Evolutionary conservation across 2,329 filamentous ascomycete genomes (phyloP).

Genomic region (Aspergillus transmontanensis): DNA sequence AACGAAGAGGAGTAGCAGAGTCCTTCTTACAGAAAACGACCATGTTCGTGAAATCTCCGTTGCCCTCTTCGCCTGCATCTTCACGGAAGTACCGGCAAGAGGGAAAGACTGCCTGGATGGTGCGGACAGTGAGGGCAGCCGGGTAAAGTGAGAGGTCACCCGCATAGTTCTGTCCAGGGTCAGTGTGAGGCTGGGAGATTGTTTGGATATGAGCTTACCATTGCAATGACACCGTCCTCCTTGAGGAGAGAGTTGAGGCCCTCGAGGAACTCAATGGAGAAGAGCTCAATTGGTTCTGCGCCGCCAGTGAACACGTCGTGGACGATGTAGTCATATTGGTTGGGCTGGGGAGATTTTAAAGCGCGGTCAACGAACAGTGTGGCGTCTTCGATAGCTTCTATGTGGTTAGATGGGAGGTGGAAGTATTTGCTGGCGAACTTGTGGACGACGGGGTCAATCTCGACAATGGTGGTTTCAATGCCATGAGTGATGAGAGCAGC

Average conservation of each 20-base stretch:
- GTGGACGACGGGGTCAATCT: conserved; percentile 89
- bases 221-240: conserved; percentile 79
- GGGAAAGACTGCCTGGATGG: conserved; percentile 81
- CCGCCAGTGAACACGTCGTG: conserved; percentile 98
- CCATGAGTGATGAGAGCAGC: conserved; percentile 84
- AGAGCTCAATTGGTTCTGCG: conserved; percentile 84
- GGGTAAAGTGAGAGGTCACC: conserved; percentile 80
- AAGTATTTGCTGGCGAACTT: conserved; percentile 84
- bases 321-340: conserved; percentile 82
- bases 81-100: conserved; percentile 91
- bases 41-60: conserved; percentile 88
- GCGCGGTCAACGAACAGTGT: conserved; percentile 63
- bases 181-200: conserved; percentile 3
- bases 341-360: conserved; percentile 51
- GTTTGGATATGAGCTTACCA: conserved; percentile 59
- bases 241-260: conserved; percentile 72
- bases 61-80: conserved; percentile 55
- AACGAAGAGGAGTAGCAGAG: conserved; percentile 55
- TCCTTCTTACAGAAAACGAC: conserved; percentile 88
- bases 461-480: conserved; percentile 89
- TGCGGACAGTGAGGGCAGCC: conserved; percentile 76
- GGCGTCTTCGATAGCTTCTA: conserved; percentile 79
- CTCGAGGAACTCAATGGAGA: conserved; percentile 80
- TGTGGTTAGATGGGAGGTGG: conserved; percentile 73
- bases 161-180: conserved; percentile 76